Conservation (phyloP, 768 basidiomycete species). For the Sarcodon sp. region DNA sequence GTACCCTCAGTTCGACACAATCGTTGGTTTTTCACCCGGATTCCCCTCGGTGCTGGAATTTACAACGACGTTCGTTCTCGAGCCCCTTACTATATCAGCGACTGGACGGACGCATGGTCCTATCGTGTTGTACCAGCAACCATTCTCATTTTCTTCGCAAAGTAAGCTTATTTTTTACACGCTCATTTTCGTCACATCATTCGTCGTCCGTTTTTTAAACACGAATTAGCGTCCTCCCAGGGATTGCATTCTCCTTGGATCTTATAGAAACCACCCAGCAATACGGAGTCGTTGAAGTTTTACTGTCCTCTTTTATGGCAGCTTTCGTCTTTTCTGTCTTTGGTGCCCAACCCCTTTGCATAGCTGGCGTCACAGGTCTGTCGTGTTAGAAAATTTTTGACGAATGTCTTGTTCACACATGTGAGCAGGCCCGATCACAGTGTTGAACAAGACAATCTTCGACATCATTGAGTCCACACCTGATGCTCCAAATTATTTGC, state of each 20-base stretch:
- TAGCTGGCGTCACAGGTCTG: constrained; percentile 81
- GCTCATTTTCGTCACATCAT: background rate
- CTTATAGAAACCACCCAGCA: constrained; percentile 83
- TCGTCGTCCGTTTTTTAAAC: too few relatives aligned
- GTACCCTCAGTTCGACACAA: too few relatives aligned
- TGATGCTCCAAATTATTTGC: constrained; percentile 63
- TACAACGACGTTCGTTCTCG: constrained; percentile 55
- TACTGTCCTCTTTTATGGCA: constrained; percentile 78
- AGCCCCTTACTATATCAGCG: constrained; percentile 67
- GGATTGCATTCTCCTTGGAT: constrained; percentile 85
- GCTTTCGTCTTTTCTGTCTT: constrained; percentile 83
- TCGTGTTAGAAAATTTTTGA: background rate
- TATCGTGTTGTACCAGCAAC: constrained; percentile 85
- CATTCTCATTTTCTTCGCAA: constrained; percentile 75
- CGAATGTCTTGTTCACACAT: background rate
- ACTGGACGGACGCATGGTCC: constrained; percentile 90
- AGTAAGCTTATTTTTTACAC: constrained; percentile 29
- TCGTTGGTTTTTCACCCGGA: too few relatives aligned
- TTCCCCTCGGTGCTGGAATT: constrained; percentile 33
- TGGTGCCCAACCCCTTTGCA: constrained; percentile 84
- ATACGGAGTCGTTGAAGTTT: constrained; percentile 83
- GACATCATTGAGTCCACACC: constrained; percentile 47
- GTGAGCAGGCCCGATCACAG: constrained; percentile 69
- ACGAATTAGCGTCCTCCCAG: constrained; percentile 55
- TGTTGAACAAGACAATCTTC: constrained; percentile 85